Base-by-base conservation (phyloP, 1,284 basidiomycete species). In the Boletellus deceptivus region DNA sequence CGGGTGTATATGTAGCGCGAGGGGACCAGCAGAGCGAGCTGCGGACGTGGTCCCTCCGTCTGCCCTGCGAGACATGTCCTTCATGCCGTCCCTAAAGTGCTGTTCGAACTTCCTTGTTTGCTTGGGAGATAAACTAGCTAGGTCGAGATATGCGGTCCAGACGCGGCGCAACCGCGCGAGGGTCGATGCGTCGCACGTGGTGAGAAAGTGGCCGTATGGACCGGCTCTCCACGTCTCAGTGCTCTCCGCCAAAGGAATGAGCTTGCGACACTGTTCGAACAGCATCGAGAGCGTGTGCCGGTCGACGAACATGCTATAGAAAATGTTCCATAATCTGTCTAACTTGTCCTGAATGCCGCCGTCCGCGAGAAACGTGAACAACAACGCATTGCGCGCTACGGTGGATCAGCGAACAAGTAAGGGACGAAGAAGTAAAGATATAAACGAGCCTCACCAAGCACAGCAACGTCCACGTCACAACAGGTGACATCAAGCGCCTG, bases 401-500 rank as follows among this genome's bases (percentile, higher is more conserved):
- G 24, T 20, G 38, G 31, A 18, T 56, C 7, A 41, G 17, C 25
- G 20, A 22, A 6, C 24, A 31, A 14, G 29, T 3, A 31, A 31
- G 29, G 20, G 18, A 37, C 25, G 22, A 3, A 27, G 18, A n/a
- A 36, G 14, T 11, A 8, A 6, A 31, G 13, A 20, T 16, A 29
- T 33, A 50, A 63, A 55, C 20, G 10, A 8, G 29, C 2, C 57
- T 22, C 37, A 80, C 83, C 82, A 16, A 85, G 62, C 3, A 84
- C 64, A 0, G 75, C 82, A 1, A 79, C 75, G 18, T 86, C 83
- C 22, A 71, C 60, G 59, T 85, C 83, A 43, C 78, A 80, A 50
- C 82, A 85, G 7, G 83, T 84, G 45, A 84, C 72, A 54, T 84
- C 82, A 11, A 82, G 54, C 4, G 47, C 55, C 13, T 77, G 72